phyloP scores from a whole-genome alignment of 2,329 filamentous ascomycete species.

The Blastomyces gilchristii region DNA sequence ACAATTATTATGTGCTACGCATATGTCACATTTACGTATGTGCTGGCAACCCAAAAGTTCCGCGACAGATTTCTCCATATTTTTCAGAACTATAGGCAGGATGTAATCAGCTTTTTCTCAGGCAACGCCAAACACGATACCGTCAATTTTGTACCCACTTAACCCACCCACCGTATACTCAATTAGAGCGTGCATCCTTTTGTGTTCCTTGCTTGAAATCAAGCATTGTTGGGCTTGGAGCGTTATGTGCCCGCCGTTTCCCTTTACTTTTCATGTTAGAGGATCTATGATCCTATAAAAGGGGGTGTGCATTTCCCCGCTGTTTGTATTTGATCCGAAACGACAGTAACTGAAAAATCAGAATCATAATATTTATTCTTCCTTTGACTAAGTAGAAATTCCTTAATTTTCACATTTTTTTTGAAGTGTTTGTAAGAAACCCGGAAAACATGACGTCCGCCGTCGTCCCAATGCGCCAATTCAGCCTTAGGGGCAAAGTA shows the following conservation, averaged over 20 bases:
- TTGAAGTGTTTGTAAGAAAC: too few species aligned
- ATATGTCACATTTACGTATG: not conserved
- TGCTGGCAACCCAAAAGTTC: not conserved
- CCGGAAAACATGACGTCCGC: not conserved
- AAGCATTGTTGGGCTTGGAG: not conserved
- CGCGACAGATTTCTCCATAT: not conserved
- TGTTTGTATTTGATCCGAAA: not conserved
- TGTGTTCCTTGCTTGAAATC: not conserved
- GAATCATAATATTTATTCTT: not conserved
- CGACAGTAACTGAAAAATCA: not conserved
- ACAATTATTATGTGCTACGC: not conserved
- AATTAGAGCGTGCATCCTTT: not conserved
- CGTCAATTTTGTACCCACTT: not conserved
- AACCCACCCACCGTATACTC: not conserved
- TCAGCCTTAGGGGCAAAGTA: conserved; percentile 33
- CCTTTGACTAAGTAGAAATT: not conserved
- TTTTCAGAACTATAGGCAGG: not conserved
- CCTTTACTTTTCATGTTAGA: not conserved
- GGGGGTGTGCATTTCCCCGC: not conserved
- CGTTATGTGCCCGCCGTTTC: not conserved
- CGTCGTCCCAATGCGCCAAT: conserved; percentile 22
- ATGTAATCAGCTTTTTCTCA: not conserved
- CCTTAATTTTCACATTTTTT: not conserved
- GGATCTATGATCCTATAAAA: not conserved
- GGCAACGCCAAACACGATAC: not conserved